phyloP scores from a whole-genome alignment of 805 yeast genomes.

The Ogataea pignaliae region DNA sequence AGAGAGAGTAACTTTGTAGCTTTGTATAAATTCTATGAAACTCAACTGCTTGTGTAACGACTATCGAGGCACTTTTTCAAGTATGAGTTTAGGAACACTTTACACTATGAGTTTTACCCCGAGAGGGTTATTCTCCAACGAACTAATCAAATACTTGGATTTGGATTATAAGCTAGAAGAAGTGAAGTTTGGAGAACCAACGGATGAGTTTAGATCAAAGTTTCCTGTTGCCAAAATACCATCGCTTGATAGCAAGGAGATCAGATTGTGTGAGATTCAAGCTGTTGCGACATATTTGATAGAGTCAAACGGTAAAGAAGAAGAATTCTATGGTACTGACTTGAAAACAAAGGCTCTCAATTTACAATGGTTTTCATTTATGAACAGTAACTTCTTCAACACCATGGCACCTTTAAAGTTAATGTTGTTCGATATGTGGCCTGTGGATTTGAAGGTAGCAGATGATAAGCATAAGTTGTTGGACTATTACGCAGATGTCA shows the following conservation, averaged over 20 bases:
- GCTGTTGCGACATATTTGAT: conserved; percentile 27
- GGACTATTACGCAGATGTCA: conserved; percentile 7
- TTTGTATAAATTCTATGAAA: too few relatives aligned
- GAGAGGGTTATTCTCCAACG: conserved; percentile 37
- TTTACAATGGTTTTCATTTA: conserved; percentile 70
- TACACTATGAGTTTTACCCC: conserved; percentile 18
- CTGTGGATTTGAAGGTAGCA: conserved; percentile 60
- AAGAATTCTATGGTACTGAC: conserved; percentile 53
- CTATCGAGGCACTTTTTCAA: too few relatives aligned
- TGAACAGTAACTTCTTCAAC: conserved; percentile 59
- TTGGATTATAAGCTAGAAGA: conserved; percentile 50
- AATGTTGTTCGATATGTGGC: conserved; percentile 54
- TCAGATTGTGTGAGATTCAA: conserved; percentile 49
- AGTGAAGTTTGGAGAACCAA: conserved; percentile 38
- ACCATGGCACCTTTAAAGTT: conserved; percentile 43
- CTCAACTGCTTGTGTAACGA: too few relatives aligned
- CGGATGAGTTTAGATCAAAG: conserved; percentile 54
- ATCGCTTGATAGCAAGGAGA: conserved; percentile 60
- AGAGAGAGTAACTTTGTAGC: too few relatives aligned
- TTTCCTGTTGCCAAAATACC: conserved; percentile 60
- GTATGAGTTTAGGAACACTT: conserved; percentile 7
- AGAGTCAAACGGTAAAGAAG: conserved; percentile 15
- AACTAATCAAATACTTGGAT: conserved; percentile 47
- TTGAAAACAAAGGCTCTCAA: conserved; percentile 55
- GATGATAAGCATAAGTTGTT: conserved; percentile 9